Evolutionary conservation across 1,284 basidiomycete genomes (phyloP), one percentile per base, ranked within the genome.

Genomic region (Ceratobasidium sp.): DNA sequence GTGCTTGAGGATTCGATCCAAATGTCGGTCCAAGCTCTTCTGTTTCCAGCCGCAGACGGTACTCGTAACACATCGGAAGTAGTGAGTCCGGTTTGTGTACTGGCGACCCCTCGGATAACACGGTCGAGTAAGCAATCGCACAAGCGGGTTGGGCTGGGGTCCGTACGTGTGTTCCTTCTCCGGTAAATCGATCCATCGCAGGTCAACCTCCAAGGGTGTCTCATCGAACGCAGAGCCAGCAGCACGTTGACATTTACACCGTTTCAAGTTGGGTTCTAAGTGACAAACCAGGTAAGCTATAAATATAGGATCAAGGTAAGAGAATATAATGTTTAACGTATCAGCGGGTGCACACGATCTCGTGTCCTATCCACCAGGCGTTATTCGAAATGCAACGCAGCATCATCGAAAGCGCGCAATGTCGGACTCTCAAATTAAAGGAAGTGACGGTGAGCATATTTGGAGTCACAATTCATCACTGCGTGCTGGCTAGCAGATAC

Each of bases 41-140:
- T 41, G 33, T 8, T 14, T 31, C 57, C 57, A 60, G 19, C 57
- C 57, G 24, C 33, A 60, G 9, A 60, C 57, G 33, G 57, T 41
- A 41, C 57, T 60, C 33, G 57, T 41, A 41, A 60, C 44, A 22
- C 57, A 60, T 41, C 57, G 57, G 24, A 29, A 60, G 33, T 36
- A 31, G 24, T 29, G 57, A 11, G n/a, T 41, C 17, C 24, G 5
- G 33, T 31, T 14, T 9, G 11, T 22, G 11, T 22, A 41, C 33
- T 60, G 33, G 19, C 44, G 31, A 15, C 57, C 57, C 19, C 29
- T 27, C 7, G 57, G 33, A 41, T 60, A 60, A 22, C 57, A 60
- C 6, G 57, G 57, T 22, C 33, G 57, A 31, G 57, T 60, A n/a
- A 60, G 41, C 31, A 60, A 11, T 60, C 57, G 57, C 22, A 24